A percentile compares a stretch with the other conserved stretches of the same genome.
These are phyloP conservation scores for Kokia cookei DNA, from an alignment of 441 rosid species.

Conservation along the genomic window DNA sequence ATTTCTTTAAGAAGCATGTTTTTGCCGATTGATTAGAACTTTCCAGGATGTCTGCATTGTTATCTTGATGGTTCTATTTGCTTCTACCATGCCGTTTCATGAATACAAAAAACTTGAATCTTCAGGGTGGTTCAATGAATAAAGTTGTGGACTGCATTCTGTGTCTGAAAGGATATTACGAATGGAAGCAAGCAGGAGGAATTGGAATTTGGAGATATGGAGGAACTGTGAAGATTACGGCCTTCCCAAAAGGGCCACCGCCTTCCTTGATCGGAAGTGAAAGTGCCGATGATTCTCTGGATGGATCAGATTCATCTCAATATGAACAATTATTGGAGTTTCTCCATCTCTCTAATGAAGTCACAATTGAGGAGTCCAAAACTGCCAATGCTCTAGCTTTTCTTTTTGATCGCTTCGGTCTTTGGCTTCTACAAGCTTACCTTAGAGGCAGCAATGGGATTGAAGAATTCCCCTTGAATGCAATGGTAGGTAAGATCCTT, in stretches of 20 bases:
- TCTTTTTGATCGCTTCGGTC: constrained; percentile 81
- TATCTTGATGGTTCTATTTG: not conserved
- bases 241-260: constrained; percentile 64
- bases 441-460: constrained; percentile 61
- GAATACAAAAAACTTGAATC: constrained; percentile 7
- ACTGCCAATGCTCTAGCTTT: constrained; percentile 65
- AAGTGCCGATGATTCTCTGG: constrained; percentile 81
- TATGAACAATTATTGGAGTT: constrained; percentile 81
- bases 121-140: constrained; percentile 87
- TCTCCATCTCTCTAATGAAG: constrained; percentile 79
- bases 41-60: not conserved
- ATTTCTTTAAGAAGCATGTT: not conserved
- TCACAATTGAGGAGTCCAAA: constrained; percentile 68
- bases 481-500: constrained; percentile 79
- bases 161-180: constrained; percentile 87
- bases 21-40: not conserved
- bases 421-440: constrained; percentile 76
- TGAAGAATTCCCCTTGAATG: constrained; percentile 76
- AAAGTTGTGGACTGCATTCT: constrained; percentile 97
- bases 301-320: constrained; percentile 85
- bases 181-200: constrained; percentile 96
- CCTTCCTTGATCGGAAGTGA: constrained; percentile 58
- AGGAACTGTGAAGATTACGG: constrained; percentile 83
- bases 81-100: not conserved
- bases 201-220: constrained; percentile 96